phyloP scores from a whole-genome alignment of 2,329 filamentous ascomycete genomes.

The Rhynchosporium secalis region DNA sequence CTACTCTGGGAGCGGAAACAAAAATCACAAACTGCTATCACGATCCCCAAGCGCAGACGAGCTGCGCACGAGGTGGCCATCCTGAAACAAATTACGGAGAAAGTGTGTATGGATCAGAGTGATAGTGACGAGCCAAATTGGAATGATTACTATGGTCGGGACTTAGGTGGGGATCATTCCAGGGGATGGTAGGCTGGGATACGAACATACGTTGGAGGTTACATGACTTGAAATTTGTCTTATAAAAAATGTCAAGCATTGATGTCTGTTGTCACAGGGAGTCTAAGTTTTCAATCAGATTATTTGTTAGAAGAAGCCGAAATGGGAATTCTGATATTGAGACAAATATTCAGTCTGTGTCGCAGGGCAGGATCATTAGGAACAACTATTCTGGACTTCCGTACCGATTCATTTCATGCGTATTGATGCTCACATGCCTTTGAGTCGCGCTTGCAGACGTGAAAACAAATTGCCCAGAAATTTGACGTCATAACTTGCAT shows the following conservation, averaged over 20 bases:
- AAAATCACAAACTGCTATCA: conserved; percentile 84
- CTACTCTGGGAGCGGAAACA: conserved; percentile 94
- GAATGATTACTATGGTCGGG: conserved; percentile 67
- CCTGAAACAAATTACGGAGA: conserved; percentile 77
- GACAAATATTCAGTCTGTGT: neutral
- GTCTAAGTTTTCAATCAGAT: neutral
- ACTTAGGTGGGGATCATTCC: conserved; percentile 72
- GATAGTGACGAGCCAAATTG: conserved; percentile 70
- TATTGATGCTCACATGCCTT: neutral
- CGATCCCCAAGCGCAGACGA: conserved; percentile 84
- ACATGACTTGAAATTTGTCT: neutral
- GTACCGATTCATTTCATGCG: neutral
- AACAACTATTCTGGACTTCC: neutral
- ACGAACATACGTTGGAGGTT: neutral
- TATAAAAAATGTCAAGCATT: neutral
- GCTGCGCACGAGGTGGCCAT: conserved; percentile 90
- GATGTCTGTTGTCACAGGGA: neutral
- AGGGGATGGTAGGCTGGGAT: conserved; percentile 71
- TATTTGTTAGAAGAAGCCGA: neutral
- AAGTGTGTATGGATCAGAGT: conserved; percentile 56
- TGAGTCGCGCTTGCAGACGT: neutral
- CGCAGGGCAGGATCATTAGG: too few relatives aligned
- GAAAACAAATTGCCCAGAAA: neutral
- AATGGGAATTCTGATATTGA: neutral
- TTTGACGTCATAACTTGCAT: neutral